Evolutionary conservation across 768 basidiomycete species (phyloP).

Genomic region (Agaricus sinodeliciosus): DNA sequence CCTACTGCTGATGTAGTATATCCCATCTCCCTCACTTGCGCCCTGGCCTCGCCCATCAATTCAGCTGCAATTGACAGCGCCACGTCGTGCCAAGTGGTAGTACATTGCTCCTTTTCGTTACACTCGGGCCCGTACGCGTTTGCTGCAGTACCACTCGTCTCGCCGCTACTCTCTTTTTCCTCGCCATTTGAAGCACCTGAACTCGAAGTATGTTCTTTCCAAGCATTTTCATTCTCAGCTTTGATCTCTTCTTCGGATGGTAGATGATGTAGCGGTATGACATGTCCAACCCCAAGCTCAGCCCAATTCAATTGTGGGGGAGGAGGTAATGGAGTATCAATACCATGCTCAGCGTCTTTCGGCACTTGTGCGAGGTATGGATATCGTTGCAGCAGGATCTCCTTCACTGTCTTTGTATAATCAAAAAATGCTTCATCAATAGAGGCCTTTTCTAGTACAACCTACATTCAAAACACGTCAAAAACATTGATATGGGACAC

Average conservation of each 20-base stretch:
- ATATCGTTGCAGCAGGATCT: slow-evolving; percentile 63
- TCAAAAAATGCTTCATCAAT: slow-evolving; percentile 98
- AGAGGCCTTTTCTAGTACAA: slow-evolving; percentile 81
- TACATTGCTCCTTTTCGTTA: slow-evolving; percentile 21
- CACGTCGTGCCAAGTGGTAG: slow-evolving; percentile 84
- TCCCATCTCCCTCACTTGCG: slow-evolving; percentile 65
- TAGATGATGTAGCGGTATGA: slow-evolving; percentile 49
- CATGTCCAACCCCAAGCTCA: slow-evolving; percentile 34
- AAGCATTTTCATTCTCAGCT: background rate
- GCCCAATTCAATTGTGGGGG: slow-evolving; percentile 64
- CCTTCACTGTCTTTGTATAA: slow-evolving; percentile 75
- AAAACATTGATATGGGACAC: slow-evolving; percentile 7
- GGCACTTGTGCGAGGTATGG: slow-evolving; percentile 74
- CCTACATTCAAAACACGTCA: background rate
- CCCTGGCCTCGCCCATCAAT: slow-evolving; percentile 70
- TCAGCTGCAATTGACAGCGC: slow-evolving; percentile 86
- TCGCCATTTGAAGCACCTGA: background rate
- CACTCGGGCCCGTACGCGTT: background rate
- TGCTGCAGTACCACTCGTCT: background rate
- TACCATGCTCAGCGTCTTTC: slow-evolving; percentile 54
- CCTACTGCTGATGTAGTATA: slow-evolving; percentile 93
- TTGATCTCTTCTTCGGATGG: slow-evolving; percentile 1
- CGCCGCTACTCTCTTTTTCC: background rate
- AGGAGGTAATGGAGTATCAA: slow-evolving; percentile 73
- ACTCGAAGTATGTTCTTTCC: no score